A percentile compares a stretch with the other conserved stretches of the same genome.
These are phyloP conservation scores for Neurospora discreta DNA, from an alignment of 495 filamentous ascomycete species.

Conservation along the genomic window DNA sequence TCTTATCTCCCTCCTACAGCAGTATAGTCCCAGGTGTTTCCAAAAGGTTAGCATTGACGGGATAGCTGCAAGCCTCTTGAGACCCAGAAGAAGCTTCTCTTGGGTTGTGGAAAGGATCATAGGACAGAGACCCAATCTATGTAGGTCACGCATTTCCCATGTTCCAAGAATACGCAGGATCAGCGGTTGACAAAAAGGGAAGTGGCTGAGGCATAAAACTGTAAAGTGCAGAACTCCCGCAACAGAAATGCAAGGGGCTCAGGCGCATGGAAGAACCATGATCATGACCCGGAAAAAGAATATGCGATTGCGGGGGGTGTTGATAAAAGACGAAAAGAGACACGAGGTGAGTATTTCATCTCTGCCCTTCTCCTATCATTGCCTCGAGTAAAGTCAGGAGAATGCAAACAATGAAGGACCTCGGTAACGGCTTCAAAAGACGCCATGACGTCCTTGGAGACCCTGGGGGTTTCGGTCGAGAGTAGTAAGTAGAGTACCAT, in stretches of 20 bases:
- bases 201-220: neutral
- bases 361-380: neutral
- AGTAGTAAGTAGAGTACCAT: neutral
- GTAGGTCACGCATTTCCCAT: neutral
- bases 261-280: neutral
- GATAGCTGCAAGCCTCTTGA: too few species aligned
- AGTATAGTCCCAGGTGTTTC: too few species aligned
- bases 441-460: neutral
- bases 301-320: neutral
- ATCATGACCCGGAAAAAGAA: neutral
- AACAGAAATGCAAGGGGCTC: neutral
- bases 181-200: neutral
- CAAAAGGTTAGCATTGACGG: too few species aligned
- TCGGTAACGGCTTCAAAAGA: neutral
- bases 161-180: neutral
- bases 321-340: too few species aligned
- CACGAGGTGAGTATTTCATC: neutral
- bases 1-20: neutral
- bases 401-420: neutral
- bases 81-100: neutral
- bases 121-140: neutral
- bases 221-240: neutral
- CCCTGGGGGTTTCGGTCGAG: neutral
- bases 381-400: neutral
- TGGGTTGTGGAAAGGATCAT: neutral